Evolutionary conservation across 108 stramenopile species (phyloP), one percentile per base, ranked within the genome.

Genomic region (Cyclotella atomus): DNA sequence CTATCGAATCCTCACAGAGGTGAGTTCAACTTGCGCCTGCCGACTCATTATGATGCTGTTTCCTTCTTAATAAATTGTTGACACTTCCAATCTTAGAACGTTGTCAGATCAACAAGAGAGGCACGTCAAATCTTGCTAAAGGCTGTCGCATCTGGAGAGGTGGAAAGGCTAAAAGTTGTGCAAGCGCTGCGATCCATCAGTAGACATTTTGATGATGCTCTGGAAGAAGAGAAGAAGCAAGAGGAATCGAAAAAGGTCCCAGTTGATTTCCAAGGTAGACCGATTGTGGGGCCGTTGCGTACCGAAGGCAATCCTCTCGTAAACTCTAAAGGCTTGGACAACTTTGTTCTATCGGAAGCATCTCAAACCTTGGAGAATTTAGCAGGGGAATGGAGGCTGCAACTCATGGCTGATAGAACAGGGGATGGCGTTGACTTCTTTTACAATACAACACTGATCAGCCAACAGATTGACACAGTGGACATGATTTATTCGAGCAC

Each of bases 341-440:
- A 88, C 17, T 95, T 90, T 68, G 61, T 75, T 21, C 82, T 95
- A 1, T 65, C 67, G n/a, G 83, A 73, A 65, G 50, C 90, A 3
- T 57, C 77, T 15, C 85, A 88, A 59, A 92, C 88, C 73, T 62
- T 85, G 25, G 81, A 78, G 38, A 91, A 86, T 64, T 57, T 92
- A 12, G 75, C 77, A 9, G 94, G 94, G 2, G 79, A 85, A 68
- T 95, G 94, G 94, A 82, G 77, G 50, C 73, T 95, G 19, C 94
- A 95, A 34, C 73, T 95, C 0, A 72, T 95, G 56, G 94, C 91
- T 2, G 94, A 95, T 68, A 87, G 85, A 49, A 73, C 66, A 32
- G 94, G 94, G 0, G 94, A 95, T 59, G 91, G 91, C 2, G 94
- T 95, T 10, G 85, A 85, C 14, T 95, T 81, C 61, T 95, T 88